Percentiles rank a stretch among this genome's conserved stretches.
Conservation (phyloP, 2,329 filamentous ascomycete species). For the Cladosporium sp. region DNA sequence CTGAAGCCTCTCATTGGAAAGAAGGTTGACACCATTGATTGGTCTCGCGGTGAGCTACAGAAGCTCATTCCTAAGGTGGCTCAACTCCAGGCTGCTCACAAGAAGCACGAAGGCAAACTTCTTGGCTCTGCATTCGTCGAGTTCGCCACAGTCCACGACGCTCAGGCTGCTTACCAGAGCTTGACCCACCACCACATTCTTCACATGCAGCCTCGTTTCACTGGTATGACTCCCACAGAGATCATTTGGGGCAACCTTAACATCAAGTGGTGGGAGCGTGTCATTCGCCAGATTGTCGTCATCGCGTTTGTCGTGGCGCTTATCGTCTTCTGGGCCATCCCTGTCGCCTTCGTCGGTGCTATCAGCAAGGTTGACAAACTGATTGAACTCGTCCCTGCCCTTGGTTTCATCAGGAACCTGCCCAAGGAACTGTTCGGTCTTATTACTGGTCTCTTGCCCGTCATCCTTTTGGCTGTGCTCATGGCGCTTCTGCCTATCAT, state of each 20-base stretch:
- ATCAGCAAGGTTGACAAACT: conserved; percentile 77
- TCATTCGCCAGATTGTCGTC: conserved; percentile 67
- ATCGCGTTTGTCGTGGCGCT: conserved; percentile 69
- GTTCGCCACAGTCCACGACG: conserved; percentile 75
- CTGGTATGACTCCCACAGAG: conserved; percentile 76
- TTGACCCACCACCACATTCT: conserved; percentile 82
- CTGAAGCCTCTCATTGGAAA: conserved; percentile 69
- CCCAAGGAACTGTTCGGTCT: conserved; percentile 72
- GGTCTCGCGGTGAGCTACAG: conserved; percentile 73
- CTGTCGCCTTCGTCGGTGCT: conserved; percentile 73
- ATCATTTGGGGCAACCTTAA: conserved; percentile 83
- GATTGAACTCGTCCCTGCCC: conserved; percentile 14
- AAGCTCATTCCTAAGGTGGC: conserved; percentile 70
- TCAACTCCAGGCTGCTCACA: conserved; percentile 63
- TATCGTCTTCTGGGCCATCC: conserved; percentile 82
- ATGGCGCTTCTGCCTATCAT: conserved; percentile 83
- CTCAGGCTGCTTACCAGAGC: conserved; percentile 81
- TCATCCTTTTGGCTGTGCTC: conserved; percentile 71
- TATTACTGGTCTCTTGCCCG: conserved; percentile 78
- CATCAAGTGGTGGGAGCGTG: conserved; percentile 81
- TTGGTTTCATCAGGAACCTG: conserved; percentile 51
- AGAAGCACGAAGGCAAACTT: conserved; percentile 57
- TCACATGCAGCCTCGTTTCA: conserved; percentile 80
- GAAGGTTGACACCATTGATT: conserved; percentile 93
- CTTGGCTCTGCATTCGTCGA: conserved; percentile 85